Evolutionary conservation across 1,284 basidiomycete species (phyloP), one percentile per base, ranked within the genome.

Genomic region (Xerocomus amazonicus): DNA sequence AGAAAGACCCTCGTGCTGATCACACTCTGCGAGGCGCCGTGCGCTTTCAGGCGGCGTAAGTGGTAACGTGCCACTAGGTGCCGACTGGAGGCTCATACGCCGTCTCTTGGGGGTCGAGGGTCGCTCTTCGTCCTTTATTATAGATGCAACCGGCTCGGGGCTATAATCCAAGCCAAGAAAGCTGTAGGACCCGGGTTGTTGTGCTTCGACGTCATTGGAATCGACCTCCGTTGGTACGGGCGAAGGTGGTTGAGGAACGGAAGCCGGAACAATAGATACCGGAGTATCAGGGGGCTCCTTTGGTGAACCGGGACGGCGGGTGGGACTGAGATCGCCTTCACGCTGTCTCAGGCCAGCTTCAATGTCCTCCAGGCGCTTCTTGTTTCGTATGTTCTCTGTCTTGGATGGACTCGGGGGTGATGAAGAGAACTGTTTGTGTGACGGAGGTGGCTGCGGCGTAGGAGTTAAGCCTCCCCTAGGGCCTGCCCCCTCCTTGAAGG

Each of bases 41-140:
- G 36, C 56, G 28, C 53, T 65, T 45, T 57, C 43, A 36, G 61
- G 61, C 1, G 64, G 64, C 9, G 64, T 62, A 27, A 49, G 52
- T n/a, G 42, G 38, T 23, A 44, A 9, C 38, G 48, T 43, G 3
- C 19, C 26, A 28, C 43, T 43, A 31, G 52, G 9, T 23, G 19
- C 26, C 9, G 39, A 41, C 38, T 38, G 45, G 43, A 45, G 36
- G 2, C 45, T 34, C 45, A 59, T 36, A 3, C 63, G 59, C 27
- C 43, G 58, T 48, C 55, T 65, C 44, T 62, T 65, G 5, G 58
- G 52, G 4, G 50, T 62, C n/a, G 60, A 51, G 9, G 64, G 64
- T 33, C 43, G 61, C 17, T 42, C 59, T 35, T 53, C 57, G 14
- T 54, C 49, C 32, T 53, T 29, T n/a, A 60, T 36, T 3, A 48